Conservation (phyloP, 2,329 filamentous ascomycete genomes). For the Cladosporium sp. region DNA sequence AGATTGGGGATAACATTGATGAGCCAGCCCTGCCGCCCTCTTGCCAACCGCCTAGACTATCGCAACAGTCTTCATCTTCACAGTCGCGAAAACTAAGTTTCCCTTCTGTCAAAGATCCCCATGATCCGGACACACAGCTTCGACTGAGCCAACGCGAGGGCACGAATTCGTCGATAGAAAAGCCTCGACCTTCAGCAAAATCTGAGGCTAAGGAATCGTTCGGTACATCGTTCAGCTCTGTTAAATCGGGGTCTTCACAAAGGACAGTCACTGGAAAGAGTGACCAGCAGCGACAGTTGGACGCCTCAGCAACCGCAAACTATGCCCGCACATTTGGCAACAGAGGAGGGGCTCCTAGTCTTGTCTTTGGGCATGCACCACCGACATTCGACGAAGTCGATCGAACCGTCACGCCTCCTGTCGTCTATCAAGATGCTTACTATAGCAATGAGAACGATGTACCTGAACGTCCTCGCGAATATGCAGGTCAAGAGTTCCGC, state of each 20-base stretch:
- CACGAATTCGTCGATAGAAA: neutral
- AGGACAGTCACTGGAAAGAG: conserved; percentile 47
- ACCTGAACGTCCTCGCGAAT: conserved; percentile 71
- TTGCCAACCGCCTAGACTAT: conserved; percentile 19
- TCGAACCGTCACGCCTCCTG: conserved; percentile 59
- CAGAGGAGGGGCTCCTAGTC: conserved; percentile 18
- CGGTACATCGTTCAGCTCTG: neutral
- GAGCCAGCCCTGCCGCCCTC: conserved; percentile 12
- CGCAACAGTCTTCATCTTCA: conserved; percentile 30
- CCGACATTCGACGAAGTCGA: conserved; percentile 46
- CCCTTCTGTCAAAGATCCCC: conserved; percentile 71
- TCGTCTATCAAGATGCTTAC: conserved; percentile 79
- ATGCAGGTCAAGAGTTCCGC: conserved; percentile 81
- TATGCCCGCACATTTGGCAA: conserved; percentile 24
- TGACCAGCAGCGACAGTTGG: conserved; percentile 21
- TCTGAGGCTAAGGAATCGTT: neutral
- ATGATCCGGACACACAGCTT: conserved; percentile 58
- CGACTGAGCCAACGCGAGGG: conserved; percentile 58
- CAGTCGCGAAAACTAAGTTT: conserved; percentile 57
- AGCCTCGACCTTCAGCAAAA: neutral
- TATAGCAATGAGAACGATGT: conserved; percentile 84
- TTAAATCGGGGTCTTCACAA: neutral
- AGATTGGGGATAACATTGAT: neutral
- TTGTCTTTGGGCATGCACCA: conserved; percentile 37
- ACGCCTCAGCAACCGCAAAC: neutral